Evolutionary conservation across 495 filamentous ascomycete species (phyloP).

Genomic region (Podospora comata): DNA sequence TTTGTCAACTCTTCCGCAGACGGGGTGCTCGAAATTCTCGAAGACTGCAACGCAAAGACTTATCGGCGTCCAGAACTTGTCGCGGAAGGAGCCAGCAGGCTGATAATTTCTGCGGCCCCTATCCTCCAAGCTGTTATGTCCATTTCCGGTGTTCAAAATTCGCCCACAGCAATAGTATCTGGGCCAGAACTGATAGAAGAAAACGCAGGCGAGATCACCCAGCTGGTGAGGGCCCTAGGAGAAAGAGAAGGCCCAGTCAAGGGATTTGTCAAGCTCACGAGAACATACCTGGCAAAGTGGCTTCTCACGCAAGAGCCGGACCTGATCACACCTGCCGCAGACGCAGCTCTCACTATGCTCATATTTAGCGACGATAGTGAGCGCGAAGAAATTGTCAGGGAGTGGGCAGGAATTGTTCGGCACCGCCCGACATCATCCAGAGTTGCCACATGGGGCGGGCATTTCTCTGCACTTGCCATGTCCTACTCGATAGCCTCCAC

Average conservation of each 20-base stretch:
- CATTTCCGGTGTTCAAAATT: not conserved
- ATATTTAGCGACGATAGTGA: constrained; percentile 32
- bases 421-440: constrained; percentile 30
- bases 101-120: constrained; percentile 49
- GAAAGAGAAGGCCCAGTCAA: constrained; percentile 7
- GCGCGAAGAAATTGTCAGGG: constrained; percentile 34
- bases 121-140: constrained; percentile 33
- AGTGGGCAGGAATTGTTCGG: constrained; percentile 40
- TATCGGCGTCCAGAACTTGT: constrained; percentile 66
- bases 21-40: constrained; percentile 33
- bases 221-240: constrained; percentile 18
- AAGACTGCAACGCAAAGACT: constrained; percentile 35
- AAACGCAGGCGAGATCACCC: constrained; percentile 17
- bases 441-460: constrained; percentile 32
- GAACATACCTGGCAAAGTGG: constrained; percentile 36
- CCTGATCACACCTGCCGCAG: constrained; percentile 40
- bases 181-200: constrained; percentile 22
- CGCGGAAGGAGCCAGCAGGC: constrained; percentile 58
- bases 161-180: constrained; percentile 19
- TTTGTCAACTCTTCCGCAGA: constrained; percentile 20
- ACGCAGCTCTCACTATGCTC: constrained; percentile 42
- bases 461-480: constrained; percentile 44
- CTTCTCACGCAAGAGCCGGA: constrained; percentile 43
- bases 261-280: constrained; percentile 25
- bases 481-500: constrained; percentile 33